These are phyloP conservation scores for Solanum gracilifrons DNA, from an alignment of 257 asterid genomes.

Conservation along the genomic window DNA sequence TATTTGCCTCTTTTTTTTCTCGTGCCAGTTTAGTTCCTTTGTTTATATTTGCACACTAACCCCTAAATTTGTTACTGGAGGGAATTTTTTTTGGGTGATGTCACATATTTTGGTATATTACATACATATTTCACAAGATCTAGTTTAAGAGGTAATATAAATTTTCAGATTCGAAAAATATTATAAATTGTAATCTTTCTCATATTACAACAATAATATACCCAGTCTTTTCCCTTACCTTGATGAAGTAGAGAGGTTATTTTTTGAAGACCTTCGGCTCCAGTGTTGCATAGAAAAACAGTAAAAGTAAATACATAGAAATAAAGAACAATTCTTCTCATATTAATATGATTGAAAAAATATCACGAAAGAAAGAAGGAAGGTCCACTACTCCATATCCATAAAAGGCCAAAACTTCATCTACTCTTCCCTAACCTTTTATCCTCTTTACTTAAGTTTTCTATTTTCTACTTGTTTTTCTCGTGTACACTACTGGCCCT, in stretches of 20 bases:
- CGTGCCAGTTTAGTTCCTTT: neutral
- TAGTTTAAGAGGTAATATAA: too few species aligned
- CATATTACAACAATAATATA: too few species aligned
- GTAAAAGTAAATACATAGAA: neutral
- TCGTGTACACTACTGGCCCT: neutral
- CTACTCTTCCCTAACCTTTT: neutral
- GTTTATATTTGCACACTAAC: neutral
- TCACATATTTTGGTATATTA: neutral
- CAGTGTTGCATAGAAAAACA: too few species aligned
- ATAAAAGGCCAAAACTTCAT: neutral
- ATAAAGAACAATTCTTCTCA: neutral
- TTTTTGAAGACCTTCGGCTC: neutral
- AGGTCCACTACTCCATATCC: neutral
- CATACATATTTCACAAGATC: neutral
- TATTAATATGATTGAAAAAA: neutral
- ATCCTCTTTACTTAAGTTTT: neutral
- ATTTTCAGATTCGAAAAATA: too few species aligned
- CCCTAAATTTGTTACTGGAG: neutral
- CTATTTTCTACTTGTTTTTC: neutral
- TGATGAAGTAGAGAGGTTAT: neutral
- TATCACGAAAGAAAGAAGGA: neutral
- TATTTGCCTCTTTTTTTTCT: neutral
- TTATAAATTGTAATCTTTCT: neutral
- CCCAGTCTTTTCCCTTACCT: neutral
- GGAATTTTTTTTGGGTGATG: neutral